phyloP scores from a whole-genome alignment of 257 asterid species.

The Haberlea rhodopensis region DNA sequence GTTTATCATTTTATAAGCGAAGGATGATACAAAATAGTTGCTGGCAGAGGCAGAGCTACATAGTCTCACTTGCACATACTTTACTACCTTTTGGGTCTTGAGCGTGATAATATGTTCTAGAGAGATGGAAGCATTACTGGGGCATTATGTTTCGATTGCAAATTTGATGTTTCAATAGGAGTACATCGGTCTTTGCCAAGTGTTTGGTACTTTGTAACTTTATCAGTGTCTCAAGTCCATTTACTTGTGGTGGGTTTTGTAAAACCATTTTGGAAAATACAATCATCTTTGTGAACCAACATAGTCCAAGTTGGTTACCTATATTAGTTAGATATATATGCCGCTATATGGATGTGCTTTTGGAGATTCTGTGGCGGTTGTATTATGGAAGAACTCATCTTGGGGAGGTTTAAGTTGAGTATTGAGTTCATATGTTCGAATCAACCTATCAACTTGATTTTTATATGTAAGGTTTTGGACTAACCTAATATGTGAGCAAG shows the following conservation, averaged over 20 bases:
- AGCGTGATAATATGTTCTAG: neutral
- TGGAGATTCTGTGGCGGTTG: neutral
- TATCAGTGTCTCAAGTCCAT: neutral
- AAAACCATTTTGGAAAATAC: neutral
- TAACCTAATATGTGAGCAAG: neutral
- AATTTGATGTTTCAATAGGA: constrained; percentile 5
- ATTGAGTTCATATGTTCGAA: neutral
- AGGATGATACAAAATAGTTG: no score
- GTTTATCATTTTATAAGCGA: neutral
- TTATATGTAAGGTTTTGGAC: neutral
- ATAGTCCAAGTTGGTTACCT: neutral
- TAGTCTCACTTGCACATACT: neutral
- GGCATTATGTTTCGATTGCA: neutral
- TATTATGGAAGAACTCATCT: constrained; percentile 1
- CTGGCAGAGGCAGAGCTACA: neutral
- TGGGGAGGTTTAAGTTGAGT: neutral
- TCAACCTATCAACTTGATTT: neutral
- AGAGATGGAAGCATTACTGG: neutral
- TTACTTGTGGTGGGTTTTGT: neutral
- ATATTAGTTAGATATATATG: neutral
- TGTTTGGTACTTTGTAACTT: neutral
- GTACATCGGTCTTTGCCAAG: neutral
- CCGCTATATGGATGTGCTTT: neutral
- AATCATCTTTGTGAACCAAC: neutral
- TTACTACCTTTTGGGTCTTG: neutral